Evolutionary conservation across 805 yeast genomes (phyloP), one percentile per base, ranked within the genome.

Genomic region (Candida parachauliodes): DNA sequence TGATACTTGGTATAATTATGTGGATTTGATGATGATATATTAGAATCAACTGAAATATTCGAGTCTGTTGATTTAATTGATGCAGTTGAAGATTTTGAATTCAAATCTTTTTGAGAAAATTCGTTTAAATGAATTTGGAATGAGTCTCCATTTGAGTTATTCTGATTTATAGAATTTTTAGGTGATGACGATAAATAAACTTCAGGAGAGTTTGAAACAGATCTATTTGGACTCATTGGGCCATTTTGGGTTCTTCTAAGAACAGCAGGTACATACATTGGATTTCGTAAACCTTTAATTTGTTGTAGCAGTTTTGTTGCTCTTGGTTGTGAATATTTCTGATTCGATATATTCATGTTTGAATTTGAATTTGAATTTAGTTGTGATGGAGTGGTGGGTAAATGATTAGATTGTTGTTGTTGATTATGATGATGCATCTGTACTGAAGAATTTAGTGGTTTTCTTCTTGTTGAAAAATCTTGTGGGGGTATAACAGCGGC

Each of bases 231-330:
- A 21, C 40, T 39, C 24, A 24, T 21, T 14, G 31, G n/a, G 11
- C 35, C 39, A 18, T 34, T 34, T 19, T 38, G 39, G 41, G 70
- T 47, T 86, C 48, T 73, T 19, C 74, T 50, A 36, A 89, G 67
- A 8, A 89, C 98, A 0, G 96, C 96, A 0, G 98, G 98, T 0
- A 84, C 71, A 52, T 88, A 89, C 66, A 89, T 66, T 8, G 97
- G 96, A 51, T 86, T 83, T 56, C 88, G 77, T 45, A 88, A 89
- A 32, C 82, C 83, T 40, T 79, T 78, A 44, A 88, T 78, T 51
- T 88, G 94, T 54, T 80, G 83, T 16, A 82, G 56, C 41, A 65
- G 65, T 32, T 58, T 51, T 22, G 58, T 43, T 24, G 42, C 50
- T 41, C 22, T 48, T 49, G 35, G 50, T 8, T 27, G 27, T 23